Conservation (phyloP, 768 basidiomycete genomes). For the Mycena latifolia region DNA sequence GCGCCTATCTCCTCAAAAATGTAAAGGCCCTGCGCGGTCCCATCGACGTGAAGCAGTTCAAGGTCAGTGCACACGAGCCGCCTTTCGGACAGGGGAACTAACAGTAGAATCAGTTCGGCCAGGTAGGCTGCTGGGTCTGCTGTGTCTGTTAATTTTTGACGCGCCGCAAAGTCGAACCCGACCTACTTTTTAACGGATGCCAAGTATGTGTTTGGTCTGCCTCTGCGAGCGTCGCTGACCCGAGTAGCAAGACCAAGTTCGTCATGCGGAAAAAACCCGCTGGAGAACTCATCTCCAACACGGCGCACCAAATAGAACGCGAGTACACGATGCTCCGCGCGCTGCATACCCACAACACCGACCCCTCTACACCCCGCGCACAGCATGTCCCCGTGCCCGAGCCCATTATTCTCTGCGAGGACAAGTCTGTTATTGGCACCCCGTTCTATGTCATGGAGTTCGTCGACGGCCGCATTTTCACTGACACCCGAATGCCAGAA, state of each 20-base stretch:
- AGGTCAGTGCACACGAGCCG: not conserved
- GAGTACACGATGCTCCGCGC: constrained; percentile 88
- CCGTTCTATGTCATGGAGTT: constrained; percentile 98
- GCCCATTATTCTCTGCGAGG: constrained; percentile 87
- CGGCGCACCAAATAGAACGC: constrained; percentile 95
- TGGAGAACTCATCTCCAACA: constrained; percentile 87
- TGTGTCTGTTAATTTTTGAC: constrained; percentile 15
- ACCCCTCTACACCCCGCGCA: constrained; percentile 60
- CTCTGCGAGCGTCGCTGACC: not conserved
- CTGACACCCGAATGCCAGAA: constrained; percentile 83
- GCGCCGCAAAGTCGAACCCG: constrained; percentile 82
- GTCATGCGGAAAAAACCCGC: constrained; percentile 96
- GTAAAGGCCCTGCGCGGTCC: constrained; percentile 71
- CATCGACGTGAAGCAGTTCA: constrained; percentile 89
- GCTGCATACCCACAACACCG: constrained; percentile 79
- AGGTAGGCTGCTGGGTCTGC: constrained; percentile 62
- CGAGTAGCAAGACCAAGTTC: constrained; percentile 66
- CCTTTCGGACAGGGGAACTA: not conserved
- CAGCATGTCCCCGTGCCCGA: constrained; percentile 86
- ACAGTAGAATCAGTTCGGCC: constrained; percentile 74
- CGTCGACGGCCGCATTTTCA: constrained; percentile 93
- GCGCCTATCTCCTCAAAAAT: constrained; percentile 70
- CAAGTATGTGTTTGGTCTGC: constrained; percentile 54
- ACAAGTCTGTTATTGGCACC: constrained; percentile 82
- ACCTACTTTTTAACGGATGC: constrained; percentile 93